These are phyloP conservation scores for Eurotiales sp. DNA, from an alignment of 2,329 filamentous ascomycete genomes.

Conservation along the genomic window DNA sequence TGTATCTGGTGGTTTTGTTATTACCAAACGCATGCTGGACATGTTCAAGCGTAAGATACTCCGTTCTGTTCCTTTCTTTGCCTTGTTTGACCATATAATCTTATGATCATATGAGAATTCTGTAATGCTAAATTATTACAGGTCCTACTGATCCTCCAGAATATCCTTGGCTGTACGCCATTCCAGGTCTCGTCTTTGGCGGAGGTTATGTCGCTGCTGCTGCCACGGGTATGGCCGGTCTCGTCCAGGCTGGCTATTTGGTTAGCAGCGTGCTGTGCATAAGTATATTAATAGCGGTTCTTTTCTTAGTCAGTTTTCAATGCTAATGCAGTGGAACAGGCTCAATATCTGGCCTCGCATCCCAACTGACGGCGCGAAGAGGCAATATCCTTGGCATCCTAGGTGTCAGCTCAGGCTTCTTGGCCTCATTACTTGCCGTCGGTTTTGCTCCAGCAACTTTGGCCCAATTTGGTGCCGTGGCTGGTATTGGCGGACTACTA, in stretches of 20 bases:
- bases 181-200: slow-evolving; percentile 73
- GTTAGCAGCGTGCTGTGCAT: slow-evolving; percentile 83
- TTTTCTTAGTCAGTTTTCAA: background rate
- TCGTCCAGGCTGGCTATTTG: slow-evolving; percentile 84
- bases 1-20: slow-evolving; percentile 82
- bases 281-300: slow-evolving; percentile 35
- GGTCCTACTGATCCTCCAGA: slow-evolving; percentile 80
- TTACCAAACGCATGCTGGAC: slow-evolving; percentile 90
- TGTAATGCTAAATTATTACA: slow-evolving; percentile 21
- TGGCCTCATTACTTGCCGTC: slow-evolving; percentile 76
- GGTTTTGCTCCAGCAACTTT: slow-evolving; percentile 77
- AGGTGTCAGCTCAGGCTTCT: slow-evolving; percentile 75
- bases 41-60: slow-evolving; percentile 70
- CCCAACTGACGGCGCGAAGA: slow-evolving; percentile 75
- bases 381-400: slow-evolving; percentile 85
- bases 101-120: no score
- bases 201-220: slow-evolving; percentile 78
- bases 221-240: slow-evolving; percentile 73
- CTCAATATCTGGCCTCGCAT: slow-evolving; percentile 76
- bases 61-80: background rate
- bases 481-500: slow-evolving; percentile 64
- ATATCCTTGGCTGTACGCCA: slow-evolving; percentile 80
- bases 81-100: no score
- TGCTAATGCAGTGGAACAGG: slow-evolving; percentile 18
- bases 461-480: slow-evolving; percentile 73